A percentile compares a stretch with the other conserved stretches of the same genome.
These are phyloP conservation scores for Monosporascus sp. DNA, from an alignment of 2,329 filamentous ascomycete genomes.

Conservation along the genomic window DNA sequence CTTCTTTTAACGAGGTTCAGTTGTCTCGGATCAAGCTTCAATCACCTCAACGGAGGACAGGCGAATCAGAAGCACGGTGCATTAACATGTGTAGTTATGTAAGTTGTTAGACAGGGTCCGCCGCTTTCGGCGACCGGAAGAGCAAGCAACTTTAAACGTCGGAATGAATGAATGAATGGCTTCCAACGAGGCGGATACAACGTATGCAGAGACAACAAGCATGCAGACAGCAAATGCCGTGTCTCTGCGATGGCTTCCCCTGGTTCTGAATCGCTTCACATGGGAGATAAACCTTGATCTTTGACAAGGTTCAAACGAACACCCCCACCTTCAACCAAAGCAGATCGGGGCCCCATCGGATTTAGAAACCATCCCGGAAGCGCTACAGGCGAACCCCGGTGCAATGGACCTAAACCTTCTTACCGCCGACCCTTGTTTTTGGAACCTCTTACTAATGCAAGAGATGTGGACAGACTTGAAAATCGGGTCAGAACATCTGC, in stretches of 20 bases:
- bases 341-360: too few relatives aligned
- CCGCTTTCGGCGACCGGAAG: neutral
- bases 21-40: neutral
- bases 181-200: too few relatives aligned
- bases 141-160: neutral
- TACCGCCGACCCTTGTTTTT: neutral
- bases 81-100: neutral
- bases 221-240: too few relatives aligned
- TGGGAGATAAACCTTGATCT: too few relatives aligned
- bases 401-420: neutral
- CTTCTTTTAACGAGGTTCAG: neutral
- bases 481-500: too few relatives aligned
- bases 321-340: neutral
- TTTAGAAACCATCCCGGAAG: neutral
- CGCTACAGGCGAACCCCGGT: neutral
- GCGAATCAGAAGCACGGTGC: neutral
- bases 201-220: too few relatives aligned
- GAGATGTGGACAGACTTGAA: too few relatives aligned
- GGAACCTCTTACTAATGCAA: neutral
- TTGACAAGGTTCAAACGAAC: neutral
- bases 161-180: too few relatives aligned
- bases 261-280: too few relatives aligned
- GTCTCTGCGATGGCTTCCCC: too few relatives aligned
- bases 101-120: too few relatives aligned
- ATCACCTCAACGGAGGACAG: neutral